These are phyloP conservation scores for Mangifera indica DNA, from an alignment of 345 rosid species.

Conservation along the genomic window DNA sequence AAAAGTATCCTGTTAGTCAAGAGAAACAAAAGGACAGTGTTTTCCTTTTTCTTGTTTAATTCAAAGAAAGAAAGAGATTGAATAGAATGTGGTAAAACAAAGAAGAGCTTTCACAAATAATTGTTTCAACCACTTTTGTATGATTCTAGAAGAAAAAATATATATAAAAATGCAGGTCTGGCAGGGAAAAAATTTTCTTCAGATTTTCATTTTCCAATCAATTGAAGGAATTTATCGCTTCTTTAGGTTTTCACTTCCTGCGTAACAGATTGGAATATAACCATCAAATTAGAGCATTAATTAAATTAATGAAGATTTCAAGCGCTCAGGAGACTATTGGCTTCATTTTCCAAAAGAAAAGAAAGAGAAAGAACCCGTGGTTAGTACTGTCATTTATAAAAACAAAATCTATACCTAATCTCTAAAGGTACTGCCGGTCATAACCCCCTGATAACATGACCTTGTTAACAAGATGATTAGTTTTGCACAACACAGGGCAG, in stretches of 20 bases:
- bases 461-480: background rate
- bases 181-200: background rate
- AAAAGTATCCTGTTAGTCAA: background rate
- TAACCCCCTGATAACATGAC: background rate
- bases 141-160: background rate
- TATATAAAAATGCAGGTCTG: background rate
- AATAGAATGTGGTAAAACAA: background rate
- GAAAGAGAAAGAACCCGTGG: no score
- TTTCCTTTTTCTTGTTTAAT: background rate
- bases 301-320: background rate
- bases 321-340: background rate
- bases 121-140: background rate
- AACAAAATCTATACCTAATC: background rate
- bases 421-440: background rate
- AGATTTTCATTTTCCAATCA: background rate
- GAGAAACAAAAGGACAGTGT: background rate
- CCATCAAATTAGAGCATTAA: background rate
- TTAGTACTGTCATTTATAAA: background rate
- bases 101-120: background rate
- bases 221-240: background rate
- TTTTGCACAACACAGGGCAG: background rate
- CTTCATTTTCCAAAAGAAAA: background rate
- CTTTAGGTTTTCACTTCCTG: background rate
- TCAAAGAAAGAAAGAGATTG: background rate
- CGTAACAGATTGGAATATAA: background rate